phyloP scores from a whole-genome alignment of 305 asterid genomes.

The Plantago coronopus region DNA sequence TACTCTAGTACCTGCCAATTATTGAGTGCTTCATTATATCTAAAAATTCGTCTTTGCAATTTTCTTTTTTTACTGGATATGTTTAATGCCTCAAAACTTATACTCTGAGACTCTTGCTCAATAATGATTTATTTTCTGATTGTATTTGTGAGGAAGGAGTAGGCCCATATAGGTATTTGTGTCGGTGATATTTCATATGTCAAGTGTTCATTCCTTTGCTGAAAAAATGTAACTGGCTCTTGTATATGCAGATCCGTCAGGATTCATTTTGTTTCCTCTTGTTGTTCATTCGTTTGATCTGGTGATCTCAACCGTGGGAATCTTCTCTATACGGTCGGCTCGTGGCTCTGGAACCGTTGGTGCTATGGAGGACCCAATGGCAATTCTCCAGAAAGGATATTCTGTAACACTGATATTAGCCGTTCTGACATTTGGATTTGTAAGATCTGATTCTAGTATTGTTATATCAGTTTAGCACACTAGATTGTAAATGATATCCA shows the following conservation, averaged over 20 bases:
- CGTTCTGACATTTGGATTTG: conserved; percentile 92
- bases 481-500: no score
- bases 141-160: no score
- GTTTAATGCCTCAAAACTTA: no score
- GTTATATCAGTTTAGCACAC: no score
- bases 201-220: conserved; percentile 11
- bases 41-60: no score
- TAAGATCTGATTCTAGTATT: conserved; percentile 42
- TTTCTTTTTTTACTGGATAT: no score
- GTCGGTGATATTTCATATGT: conserved; percentile 16
- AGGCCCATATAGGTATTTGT: no score
- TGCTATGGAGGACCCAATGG: conserved; percentile 87
- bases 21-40: no score
- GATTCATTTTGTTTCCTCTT: conserved; percentile 95
- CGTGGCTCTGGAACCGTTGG: conserved; percentile 74
- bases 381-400: conserved; percentile 92
- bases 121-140: no score
- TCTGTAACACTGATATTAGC: conserved; percentile 84
- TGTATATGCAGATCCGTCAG: conserved; percentile 89
- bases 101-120: no score
- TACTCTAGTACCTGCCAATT: no score
- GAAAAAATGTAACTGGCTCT: conserved; percentile 15
- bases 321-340: conserved; percentile 72
- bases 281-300: conserved; percentile 98
- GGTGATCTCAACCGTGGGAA: conserved; percentile 86